These are phyloP conservation scores for Macrolepiota fuliginosa DNA, from an alignment of 768 basidiomycete genomes.

Conservation along the genomic window DNA sequence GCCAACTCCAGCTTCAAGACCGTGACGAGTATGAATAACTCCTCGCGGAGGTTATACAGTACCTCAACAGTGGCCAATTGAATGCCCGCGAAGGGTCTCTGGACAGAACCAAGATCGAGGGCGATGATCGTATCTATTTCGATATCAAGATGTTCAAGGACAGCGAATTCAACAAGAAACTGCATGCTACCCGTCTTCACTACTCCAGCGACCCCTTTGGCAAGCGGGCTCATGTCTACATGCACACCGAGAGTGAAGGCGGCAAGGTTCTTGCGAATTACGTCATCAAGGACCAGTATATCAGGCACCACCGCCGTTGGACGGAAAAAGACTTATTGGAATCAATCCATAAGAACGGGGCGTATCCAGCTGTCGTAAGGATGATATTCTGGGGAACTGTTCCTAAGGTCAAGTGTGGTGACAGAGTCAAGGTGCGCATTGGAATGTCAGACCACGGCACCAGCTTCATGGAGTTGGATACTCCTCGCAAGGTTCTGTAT, in stretches of 20 bases:
- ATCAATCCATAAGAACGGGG: neutral
- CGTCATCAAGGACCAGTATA: constrained; percentile 3
- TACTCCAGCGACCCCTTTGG: neutral
- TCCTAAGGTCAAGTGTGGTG: neutral
- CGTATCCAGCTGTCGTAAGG: neutral
- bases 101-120: neutral
- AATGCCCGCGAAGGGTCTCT: neutral
- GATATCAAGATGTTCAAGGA: neutral
- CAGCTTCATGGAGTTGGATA: neutral
- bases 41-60: neutral
- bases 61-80: neutral
- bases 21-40: neutral
- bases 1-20: neutral
- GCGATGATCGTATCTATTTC: neutral
- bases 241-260: neutral
- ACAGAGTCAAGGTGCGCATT: neutral
- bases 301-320: neutral
- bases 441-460: neutral
- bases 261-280: neutral
- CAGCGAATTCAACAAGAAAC: too few relatives aligned
- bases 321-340: neutral
- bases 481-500: neutral
- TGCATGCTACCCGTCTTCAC: neutral
- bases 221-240: neutral
- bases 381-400: neutral